Percentiles rank a stretch among this genome's conserved stretches.
Evolutionary conservation across 768 basidiomycete species (phyloP).

Genomic region (Suillus subalutaceus): DNA sequence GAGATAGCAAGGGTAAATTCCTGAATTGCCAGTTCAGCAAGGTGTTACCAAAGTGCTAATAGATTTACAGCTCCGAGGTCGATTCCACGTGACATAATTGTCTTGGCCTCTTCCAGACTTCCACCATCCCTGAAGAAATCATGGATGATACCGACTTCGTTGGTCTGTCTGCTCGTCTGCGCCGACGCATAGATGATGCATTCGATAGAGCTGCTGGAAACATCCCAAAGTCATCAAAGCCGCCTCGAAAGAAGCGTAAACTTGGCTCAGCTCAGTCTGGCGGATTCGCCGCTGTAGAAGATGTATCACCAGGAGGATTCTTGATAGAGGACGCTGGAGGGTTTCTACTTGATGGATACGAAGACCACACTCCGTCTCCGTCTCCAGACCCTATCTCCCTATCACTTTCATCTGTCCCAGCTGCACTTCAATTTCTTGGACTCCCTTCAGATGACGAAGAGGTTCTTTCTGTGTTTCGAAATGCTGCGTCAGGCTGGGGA

Average conservation of each 20-base stretch:
- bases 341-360: conserved; percentile 32
- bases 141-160: conserved; percentile 37
- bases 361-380: conserved; percentile 17
- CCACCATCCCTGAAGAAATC: background rate
- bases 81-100: background rate
- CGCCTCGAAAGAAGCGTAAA: conserved; percentile 7
- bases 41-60: too few relatives aligned
- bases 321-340: conserved; percentile 35
- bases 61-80: too few relatives aligned
- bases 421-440: conserved; percentile 63
- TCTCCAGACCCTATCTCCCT: conserved; percentile 36
- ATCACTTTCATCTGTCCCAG: conserved; percentile 57
- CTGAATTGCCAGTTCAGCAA: background rate
- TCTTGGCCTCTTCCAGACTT: background rate
- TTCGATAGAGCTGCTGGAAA: conserved; percentile 40
- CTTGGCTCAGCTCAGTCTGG: conserved; percentile 8
- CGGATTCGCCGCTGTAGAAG: conserved; percentile 20
- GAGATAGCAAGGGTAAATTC: background rate
- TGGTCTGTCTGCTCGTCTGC: conserved; percentile 44
- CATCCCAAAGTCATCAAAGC: conserved; percentile 3
- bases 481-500: conserved; percentile 76
- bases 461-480: conserved; percentile 69
- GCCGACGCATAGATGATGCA: conserved; percentile 53
- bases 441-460: conserved; percentile 76
- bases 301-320: conserved; percentile 35